A percentile compares a stretch with the other conserved stretches of the same genome.
Conservation (phyloP, 2,329 filamentous ascomycete genomes). For the Huntiella bhutanensis region DNA sequence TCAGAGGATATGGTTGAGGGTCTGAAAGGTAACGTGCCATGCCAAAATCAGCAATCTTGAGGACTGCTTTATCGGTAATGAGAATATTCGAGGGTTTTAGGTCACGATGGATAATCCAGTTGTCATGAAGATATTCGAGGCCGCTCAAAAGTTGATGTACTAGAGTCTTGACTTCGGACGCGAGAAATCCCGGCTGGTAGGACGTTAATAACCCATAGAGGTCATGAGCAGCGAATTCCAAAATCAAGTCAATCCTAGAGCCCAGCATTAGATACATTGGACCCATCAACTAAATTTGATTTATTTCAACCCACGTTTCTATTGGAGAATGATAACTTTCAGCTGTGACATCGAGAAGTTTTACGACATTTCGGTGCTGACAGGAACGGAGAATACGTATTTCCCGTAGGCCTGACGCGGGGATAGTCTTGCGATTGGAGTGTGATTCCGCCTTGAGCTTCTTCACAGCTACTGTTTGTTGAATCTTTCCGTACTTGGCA, state of each 20-base stretch:
- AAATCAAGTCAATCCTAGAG: constrained; percentile 68
- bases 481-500: constrained; percentile 53
- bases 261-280: background rate
- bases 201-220: constrained; percentile 82
- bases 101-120: constrained; percentile 86
- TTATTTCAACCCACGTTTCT: constrained; percentile 27
- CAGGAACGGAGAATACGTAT: constrained; percentile 79
- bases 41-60: constrained; percentile 95
- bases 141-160: constrained; percentile 66
- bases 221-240: constrained; percentile 96
- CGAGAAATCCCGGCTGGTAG: constrained; percentile 84
- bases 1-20: constrained; percentile 56
- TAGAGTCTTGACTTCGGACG: constrained; percentile 81
- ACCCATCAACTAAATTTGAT: background rate
- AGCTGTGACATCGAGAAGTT: constrained; percentile 66
- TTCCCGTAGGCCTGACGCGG: constrained; percentile 81
- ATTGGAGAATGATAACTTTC: constrained; percentile 38
- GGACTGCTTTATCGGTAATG: constrained; percentile 81
- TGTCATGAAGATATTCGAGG: constrained; percentile 65
- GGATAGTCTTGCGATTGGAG: constrained; percentile 29
- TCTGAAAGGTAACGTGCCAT: constrained; percentile 84
- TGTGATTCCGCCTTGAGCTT: constrained; percentile 57
- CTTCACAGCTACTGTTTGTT: constrained; percentile 77
- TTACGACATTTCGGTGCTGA: constrained; percentile 64
- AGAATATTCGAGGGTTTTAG: constrained; percentile 88